Evolutionary conservation across 2,329 filamentous ascomycete genomes (phyloP), one percentile per base, ranked within the genome.

Genomic region (Penicillium sp.): DNA sequence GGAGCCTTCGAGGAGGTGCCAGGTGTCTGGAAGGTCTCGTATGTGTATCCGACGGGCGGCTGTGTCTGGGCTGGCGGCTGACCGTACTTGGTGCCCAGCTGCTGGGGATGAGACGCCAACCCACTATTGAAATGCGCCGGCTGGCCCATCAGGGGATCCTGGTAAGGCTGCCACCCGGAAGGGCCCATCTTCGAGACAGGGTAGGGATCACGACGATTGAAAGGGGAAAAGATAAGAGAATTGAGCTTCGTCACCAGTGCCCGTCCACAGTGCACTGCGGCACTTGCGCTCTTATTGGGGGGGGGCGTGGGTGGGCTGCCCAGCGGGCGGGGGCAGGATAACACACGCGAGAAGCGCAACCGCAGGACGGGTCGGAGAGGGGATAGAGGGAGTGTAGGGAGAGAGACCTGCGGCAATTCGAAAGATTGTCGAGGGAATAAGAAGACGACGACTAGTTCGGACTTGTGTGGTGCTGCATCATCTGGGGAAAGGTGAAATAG

Each of bases 101-200:
- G 76, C 66, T 80, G 78, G 64, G 82, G 78, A 73, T 82, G 81
- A 58, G 75, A 74, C 59, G 77, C 75, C 68, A 77, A 73, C 65
- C 77, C 77, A 74, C 82, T 82, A 76, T 85, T 87, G 75, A 87
- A 89, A 78, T 88, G 85, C 78, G 85, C 83, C 71, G 87, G 82
- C 73, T 84, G 83, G 72, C 82, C 83, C 70, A 83, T 77, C 74
- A 87, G 67, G 65, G 73, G 80, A 76, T 90, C 87, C 74, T 84
- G 79, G 77, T 90, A 91, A 64, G 83, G 76, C 79, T 87, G 85
- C 87, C 87, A 90, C 81, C 88, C 76, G 51, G 73, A 41, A 31
- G 36, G 79, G 79, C 85, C 83, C 83, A 86, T 68, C 40, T 37
- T 60, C 14, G 47, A 39, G 19, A 6, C 24, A 19, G 19, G 24